Conservation (phyloP, 192 early-diverging fungal species). For the Linnemannia hyalina region DNA sequence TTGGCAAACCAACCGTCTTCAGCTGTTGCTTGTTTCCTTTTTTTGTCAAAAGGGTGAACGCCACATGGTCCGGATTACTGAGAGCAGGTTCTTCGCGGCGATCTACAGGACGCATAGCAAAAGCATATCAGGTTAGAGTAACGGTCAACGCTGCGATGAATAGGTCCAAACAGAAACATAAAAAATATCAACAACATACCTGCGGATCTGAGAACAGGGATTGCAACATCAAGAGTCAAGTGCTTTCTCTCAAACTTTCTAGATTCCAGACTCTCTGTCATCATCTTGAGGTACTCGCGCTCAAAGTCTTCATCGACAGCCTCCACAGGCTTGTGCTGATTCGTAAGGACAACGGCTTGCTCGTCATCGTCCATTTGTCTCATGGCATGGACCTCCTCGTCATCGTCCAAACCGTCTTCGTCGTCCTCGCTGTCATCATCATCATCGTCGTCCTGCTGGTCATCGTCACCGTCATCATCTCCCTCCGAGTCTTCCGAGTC, state of each 20-base stretch:
- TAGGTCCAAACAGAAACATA: background rate
- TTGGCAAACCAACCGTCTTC: constrained; percentile 83
- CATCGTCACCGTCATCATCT: constrained; percentile 60
- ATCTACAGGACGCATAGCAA: constrained; percentile 15
- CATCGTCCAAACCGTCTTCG: constrained; percentile 66
- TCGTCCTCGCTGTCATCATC: constrained; percentile 62
- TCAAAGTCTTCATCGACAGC: constrained; percentile 93
- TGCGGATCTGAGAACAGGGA: constrained; percentile 81
- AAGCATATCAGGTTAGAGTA: background rate
- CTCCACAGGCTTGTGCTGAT: constrained; percentile 69
- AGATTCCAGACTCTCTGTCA: constrained; percentile 90
- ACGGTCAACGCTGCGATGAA: background rate
- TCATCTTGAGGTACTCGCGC: constrained; percentile 88
- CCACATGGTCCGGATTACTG: constrained; percentile 66
- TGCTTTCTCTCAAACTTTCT: constrained; percentile 85
- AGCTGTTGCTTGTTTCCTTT: constrained; percentile 87
- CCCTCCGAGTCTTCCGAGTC: constrained; percentile 48
- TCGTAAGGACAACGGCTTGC: constrained; percentile 76
- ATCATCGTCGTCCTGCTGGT: constrained; percentile 49
- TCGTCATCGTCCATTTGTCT: constrained; percentile 72
- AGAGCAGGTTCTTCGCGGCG: constrained; percentile 40
- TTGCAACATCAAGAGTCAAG: constrained; percentile 87
- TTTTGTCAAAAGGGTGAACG: constrained; percentile 87
- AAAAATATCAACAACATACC: background rate
- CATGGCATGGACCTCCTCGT: constrained; percentile 47